Conservation (phyloP, 208 protist genomes). For the Acanthamoeba polyphaga region DNA sequence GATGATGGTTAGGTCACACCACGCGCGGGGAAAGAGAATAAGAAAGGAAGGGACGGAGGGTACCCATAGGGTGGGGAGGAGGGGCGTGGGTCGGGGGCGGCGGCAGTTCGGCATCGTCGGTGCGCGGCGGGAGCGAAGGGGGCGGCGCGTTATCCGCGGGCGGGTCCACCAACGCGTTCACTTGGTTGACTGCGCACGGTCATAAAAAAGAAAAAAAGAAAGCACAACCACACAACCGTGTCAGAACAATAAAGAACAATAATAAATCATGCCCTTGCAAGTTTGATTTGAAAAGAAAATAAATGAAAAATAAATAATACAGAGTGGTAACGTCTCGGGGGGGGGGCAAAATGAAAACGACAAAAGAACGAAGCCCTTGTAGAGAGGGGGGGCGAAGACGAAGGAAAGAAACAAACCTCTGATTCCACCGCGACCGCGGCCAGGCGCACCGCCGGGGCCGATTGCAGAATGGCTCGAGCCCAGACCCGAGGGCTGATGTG, state of each 20-base stretch:
- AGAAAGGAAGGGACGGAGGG: neutral
- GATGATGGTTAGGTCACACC: no score
- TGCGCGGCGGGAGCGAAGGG: neutral
- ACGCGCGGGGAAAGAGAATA: no score
- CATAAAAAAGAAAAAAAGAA: neutral
- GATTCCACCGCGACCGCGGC: neutral
- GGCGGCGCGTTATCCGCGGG: neutral
- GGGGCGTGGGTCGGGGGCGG: neutral
- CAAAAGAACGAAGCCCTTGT: neutral
- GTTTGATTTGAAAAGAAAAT: no score
- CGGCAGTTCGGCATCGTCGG: neutral
- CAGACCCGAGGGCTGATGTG: conserved; percentile 2
- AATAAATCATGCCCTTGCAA: neutral
- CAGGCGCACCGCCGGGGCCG: neutral
- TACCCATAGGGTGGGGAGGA: neutral
- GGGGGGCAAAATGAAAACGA: neutral
- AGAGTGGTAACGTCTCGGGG: neutral
- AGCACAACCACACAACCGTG: neutral
- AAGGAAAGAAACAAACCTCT: conserved; percentile 6
- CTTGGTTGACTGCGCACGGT: neutral
- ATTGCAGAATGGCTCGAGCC: neutral
- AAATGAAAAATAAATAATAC: neutral
- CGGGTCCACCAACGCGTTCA: conserved; percentile 18
- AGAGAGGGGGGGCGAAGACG: neutral
- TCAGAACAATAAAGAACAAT: neutral